Base-by-base conservation (phyloP, 1,284 basidiomycete species). In the Cryptococcus sp. region DNA sequence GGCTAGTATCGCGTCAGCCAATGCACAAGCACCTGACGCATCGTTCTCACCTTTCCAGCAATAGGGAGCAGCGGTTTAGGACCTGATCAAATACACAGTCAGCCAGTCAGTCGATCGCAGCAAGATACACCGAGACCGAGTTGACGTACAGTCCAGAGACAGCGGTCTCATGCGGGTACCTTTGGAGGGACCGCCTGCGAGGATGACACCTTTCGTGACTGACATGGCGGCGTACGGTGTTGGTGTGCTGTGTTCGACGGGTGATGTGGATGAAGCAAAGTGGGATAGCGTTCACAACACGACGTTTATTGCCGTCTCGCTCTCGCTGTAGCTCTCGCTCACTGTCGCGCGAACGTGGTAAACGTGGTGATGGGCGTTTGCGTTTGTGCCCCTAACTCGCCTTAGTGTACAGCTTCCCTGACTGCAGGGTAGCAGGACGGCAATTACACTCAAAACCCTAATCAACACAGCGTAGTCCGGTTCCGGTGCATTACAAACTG, bases 131-230 rank as follows among this genome's bases (percentile, higher is more conserved):
- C 7, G 39, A 5, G 49, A 58, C 77, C 60, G 30, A 13, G 30
- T 35, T 10, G 30, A 35, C 30, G 30, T 54, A 79, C 77, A 80
- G 62, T 82, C 81, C 30, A 82, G 70, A 23, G 81, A 79, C 25
- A 82, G 67, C 3, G 81, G 81, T 54, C 81, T 76, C 79, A 82
- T 80, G 23, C 81, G 77, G 35, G 80, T 81, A 20, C 81, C 77
- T 69, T 79, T 78, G 19, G 71, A 70, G 25, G 78, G 76, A 10
- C 77, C 78, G 35, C 77, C 78, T 55, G 76, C 71, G 65, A 79
- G 72, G 60, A 78, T 73, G 48, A 79, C 71, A 56, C 72, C 77
- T 63, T 79, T 77, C 17, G 73, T 76, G 55, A 70, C 69, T 11
- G 73, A 54, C 75, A 77, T 77, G 53, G 6, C 48, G 27, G 30